Percentiles rank a stretch among this genome's conserved stretches.
Conservation (phyloP, 805 yeast species). For the Ogataea ramenticola region DNA sequence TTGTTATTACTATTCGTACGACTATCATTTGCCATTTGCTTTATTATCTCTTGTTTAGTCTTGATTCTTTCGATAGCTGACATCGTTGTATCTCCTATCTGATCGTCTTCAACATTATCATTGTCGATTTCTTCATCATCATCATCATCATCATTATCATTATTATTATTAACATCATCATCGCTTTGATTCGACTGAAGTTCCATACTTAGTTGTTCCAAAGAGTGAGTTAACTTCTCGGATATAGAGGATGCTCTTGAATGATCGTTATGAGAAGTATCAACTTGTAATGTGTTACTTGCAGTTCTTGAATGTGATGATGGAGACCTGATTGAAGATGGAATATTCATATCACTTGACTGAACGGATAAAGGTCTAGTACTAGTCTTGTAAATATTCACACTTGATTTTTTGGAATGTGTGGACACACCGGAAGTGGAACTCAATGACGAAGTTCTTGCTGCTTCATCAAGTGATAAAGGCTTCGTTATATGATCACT, state of each 20-base stretch:
- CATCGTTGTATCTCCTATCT: not conserved
- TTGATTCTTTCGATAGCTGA: not conserved
- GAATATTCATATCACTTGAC: not conserved
- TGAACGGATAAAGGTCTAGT: not conserved
- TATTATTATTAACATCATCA: not conserved
- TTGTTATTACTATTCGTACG: not conserved
- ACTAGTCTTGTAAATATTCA: not conserved
- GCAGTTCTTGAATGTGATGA: not conserved
- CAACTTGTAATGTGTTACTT: not conserved
- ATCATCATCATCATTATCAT: constrained; percentile 3
- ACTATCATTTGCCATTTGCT: not conserved
- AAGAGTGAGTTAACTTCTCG: not conserved
- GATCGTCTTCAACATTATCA: not conserved
- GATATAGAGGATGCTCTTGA: not conserved
- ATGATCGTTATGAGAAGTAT: not conserved
- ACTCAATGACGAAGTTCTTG: no score
- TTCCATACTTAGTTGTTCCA: constrained; percentile 1
- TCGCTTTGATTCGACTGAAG: not conserved
- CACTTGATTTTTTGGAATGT: no score
- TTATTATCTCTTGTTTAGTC: not conserved
- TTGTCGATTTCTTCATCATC: not conserved
- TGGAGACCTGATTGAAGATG: not conserved
- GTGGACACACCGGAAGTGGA: no score
- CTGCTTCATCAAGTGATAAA: not conserved
- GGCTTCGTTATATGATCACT: not conserved